A percentile compares a stretch with the other conserved stretches of the same genome.
Conservation (phyloP, 495 filamentous ascomycete genomes). For the Penicillium alfredii region DNA sequence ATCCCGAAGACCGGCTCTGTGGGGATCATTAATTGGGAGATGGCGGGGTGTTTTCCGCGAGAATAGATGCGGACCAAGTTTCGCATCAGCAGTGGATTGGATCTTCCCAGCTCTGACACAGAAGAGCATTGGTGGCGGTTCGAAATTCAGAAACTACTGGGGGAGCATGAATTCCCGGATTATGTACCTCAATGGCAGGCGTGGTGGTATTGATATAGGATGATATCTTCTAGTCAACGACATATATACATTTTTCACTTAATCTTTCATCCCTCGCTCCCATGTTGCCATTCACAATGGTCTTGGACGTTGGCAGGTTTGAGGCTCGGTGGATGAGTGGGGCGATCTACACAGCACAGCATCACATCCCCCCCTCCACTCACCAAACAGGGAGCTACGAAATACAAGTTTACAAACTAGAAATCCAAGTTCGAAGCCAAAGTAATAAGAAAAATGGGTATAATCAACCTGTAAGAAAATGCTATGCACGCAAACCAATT, state of each 20-base stretch:
- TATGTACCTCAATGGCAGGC: neutral
- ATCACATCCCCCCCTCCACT: too few relatives aligned
- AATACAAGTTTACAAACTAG: too few relatives aligned
- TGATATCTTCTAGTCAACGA: too few relatives aligned
- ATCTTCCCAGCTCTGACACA: neutral
- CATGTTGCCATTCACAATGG: too few relatives aligned
- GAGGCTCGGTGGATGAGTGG: too few relatives aligned
- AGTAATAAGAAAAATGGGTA: constrained; percentile 14
- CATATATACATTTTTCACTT: too few relatives aligned
- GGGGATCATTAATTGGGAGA: constrained; percentile 3
- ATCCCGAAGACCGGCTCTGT: constrained; percentile 1
- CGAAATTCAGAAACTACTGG: constrained; percentile 1
- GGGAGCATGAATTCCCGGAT: constrained; percentile 1
- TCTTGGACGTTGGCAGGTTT: too few relatives aligned
- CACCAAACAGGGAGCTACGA: too few relatives aligned
- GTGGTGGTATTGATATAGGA: constrained; percentile 3
- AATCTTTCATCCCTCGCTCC: too few relatives aligned
- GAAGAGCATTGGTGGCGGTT: constrained; percentile 2
- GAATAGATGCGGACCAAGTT: constrained; percentile 2
- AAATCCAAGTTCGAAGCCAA: too few relatives aligned
- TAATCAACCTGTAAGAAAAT: constrained; percentile 8
- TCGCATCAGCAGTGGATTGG: constrained; percentile 1
- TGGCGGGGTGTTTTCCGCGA: constrained; percentile 1
- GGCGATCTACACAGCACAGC: too few relatives aligned
- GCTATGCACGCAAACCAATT: constrained; percentile 5